Percentiles rank a stretch among this genome's conserved stretches.
phyloP scores from a whole-genome alignment of 139 green algal genomes.

The Pycnococcus provasolii region DNA sequence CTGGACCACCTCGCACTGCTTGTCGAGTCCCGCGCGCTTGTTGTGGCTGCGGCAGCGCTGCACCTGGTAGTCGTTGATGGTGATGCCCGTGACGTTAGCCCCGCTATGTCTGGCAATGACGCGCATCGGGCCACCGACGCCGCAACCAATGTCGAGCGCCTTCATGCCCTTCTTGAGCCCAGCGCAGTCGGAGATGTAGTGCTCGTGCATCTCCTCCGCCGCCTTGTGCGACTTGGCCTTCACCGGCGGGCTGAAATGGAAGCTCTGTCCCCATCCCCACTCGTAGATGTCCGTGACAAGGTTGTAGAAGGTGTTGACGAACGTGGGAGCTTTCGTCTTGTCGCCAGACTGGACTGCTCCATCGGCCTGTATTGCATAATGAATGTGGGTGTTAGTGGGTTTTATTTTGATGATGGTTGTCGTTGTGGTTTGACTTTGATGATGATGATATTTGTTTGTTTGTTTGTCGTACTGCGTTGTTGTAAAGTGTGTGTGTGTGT shows the following conservation, averaged over 20 bases:
- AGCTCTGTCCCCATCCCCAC: constrained; percentile 92
- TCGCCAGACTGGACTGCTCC: too few species aligned
- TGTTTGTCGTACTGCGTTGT: too few species aligned
- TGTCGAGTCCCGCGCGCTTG: constrained; percentile 42
- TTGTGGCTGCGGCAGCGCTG: constrained; percentile 40
- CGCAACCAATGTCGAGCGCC: constrained; percentile 85
- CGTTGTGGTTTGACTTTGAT: too few species aligned
- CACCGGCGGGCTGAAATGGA: constrained; percentile 84
- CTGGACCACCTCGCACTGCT: constrained; percentile 65
- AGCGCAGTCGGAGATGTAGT: constrained; percentile 51
- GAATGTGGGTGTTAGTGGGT: too few species aligned
- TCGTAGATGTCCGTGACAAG: constrained; percentile 95
- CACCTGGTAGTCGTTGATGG: constrained; percentile 94
- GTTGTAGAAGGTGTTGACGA: constrained; percentile 49
- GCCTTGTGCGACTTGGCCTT: constrained; percentile 38
- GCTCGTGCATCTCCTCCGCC: constrained; percentile 65
- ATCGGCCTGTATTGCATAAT: too few species aligned
- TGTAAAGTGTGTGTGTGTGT: too few species aligned
- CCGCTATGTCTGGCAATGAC: constrained; percentile 65
- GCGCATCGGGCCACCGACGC: constrained; percentile 93
- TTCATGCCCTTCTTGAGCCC: constrained; percentile 57
- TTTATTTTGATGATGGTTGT: too few species aligned
- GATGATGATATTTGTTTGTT: too few species aligned
- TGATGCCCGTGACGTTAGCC: constrained; percentile 84
- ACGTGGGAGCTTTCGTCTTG: constrained; percentile 6